Conservation (phyloP, 345 rosid species). For the Lepidium sativum region DNA sequence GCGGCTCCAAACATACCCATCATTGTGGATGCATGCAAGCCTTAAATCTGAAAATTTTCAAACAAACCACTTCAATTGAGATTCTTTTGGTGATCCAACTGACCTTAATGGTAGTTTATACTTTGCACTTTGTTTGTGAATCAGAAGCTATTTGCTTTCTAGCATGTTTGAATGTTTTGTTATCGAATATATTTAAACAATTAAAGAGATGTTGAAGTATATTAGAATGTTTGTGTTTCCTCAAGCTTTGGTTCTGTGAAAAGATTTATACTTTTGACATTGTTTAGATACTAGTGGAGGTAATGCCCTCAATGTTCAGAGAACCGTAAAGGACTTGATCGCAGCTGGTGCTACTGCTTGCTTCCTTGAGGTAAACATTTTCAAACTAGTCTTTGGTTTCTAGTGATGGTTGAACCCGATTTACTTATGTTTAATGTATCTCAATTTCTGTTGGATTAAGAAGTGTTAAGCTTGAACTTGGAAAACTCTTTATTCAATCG, state of each 20-base stretch:
- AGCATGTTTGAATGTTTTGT: background rate
- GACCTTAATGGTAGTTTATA: background rate
- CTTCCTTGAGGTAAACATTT: conserved; percentile 43
- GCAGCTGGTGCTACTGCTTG: conserved; percentile 56
- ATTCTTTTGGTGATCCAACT: background rate
- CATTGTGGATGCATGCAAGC: conserved; percentile 38
- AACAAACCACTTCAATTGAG: background rate
- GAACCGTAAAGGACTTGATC: conserved; percentile 46
- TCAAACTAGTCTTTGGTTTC: background rate
- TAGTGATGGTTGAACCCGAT: background rate
- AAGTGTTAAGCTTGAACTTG: no score
- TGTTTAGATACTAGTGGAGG: conserved; percentile 32
- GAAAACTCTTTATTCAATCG: no score
- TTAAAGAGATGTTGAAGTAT: background rate
- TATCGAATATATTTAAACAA: background rate
- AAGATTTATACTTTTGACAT: background rate
- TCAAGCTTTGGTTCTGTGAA: background rate
- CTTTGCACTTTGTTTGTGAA: background rate
- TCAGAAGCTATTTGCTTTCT: background rate
- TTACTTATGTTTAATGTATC: background rate
- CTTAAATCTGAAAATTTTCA: background rate
- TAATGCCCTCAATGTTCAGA: conserved; percentile 47
- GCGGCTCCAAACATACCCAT: conserved; percentile 38
- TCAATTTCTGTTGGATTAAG: background rate
- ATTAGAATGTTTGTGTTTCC: background rate